Evolutionary conservation across 768 basidiomycete genomes (phyloP).

Genomic region (Pholiota microspora): DNA sequence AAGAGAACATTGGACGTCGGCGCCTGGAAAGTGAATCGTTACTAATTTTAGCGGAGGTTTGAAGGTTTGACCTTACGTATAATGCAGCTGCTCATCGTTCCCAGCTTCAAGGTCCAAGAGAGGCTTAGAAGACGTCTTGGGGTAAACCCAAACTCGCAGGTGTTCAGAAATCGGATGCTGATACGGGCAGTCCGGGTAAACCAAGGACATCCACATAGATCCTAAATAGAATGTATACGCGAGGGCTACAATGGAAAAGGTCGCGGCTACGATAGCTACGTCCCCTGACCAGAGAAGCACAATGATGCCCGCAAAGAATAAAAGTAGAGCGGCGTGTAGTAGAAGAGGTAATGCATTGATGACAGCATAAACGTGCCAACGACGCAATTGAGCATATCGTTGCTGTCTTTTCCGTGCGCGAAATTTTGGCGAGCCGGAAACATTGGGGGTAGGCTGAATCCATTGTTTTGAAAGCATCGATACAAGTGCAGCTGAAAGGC

Average conservation of each 20-base stretch:
- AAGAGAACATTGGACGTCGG: conserved; percentile 6
- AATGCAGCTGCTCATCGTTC: conserved; percentile 7
- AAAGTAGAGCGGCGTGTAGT: conserved; percentile 37
- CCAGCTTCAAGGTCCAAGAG: conserved; percentile 12
- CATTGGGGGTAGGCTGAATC: conserved; percentile 34
- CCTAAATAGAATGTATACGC: conserved; percentile 36
- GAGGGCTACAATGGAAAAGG: conserved; percentile 31
- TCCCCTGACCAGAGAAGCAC: conserved; percentile 39
- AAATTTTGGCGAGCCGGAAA: conserved; percentile 35
- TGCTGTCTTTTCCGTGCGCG: conserved; percentile 37
- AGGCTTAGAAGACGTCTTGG: background rate
- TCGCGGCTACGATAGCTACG: conserved; percentile 29
- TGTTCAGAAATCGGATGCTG: conserved; percentile 38
- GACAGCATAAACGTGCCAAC: conserved; percentile 38
- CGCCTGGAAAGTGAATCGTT: conserved; percentile 2
- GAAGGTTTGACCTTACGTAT: conserved; percentile 4
- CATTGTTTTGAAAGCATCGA: conserved; percentile 49
- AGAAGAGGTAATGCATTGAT: conserved; percentile 39
- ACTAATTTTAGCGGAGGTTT: background rate
- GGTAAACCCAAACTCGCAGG: conserved; percentile 22
- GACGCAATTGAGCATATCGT: conserved; percentile 31
- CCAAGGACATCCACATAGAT: conserved; percentile 36
- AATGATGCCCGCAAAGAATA: conserved; percentile 42
- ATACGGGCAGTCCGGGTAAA: conserved; percentile 40
- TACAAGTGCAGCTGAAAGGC: conserved; percentile 39